phyloP scores from a whole-genome alignment of 1,139 yeast genomes.

The Protomyces macrosporus region DNA sequence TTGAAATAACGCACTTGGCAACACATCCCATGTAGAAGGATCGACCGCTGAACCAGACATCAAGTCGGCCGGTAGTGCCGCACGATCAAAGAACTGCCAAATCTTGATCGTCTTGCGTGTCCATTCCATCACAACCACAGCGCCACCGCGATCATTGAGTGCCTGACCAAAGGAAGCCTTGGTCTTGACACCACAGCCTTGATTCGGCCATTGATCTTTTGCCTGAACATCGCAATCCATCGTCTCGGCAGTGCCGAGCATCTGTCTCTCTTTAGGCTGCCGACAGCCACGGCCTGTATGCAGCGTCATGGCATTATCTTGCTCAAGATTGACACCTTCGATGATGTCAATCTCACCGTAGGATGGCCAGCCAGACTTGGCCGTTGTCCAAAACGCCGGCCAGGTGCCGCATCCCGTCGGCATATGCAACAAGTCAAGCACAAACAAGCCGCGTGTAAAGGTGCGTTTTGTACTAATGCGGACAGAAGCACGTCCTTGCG shows the following conservation, averaged over 20 bases:
- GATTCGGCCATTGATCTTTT: constrained; percentile 21
- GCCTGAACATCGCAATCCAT: constrained; percentile 25
- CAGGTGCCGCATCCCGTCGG: constrained; percentile 29
- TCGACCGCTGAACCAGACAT: neutral
- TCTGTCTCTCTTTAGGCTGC: constrained; percentile 7
- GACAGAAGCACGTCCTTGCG: constrained; percentile 26
- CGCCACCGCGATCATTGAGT: constrained; percentile 14
- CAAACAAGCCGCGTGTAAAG: constrained; percentile 18
- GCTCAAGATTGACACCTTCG: constrained; percentile 26
- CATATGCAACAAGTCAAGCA: constrained; percentile 25
- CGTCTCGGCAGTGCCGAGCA: constrained; percentile 13
- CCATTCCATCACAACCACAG: constrained; percentile 25
- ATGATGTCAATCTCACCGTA: constrained; percentile 27
- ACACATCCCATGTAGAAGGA: constrained; percentile 4
- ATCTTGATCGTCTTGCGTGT: constrained; percentile 14
- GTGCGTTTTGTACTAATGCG: constrained; percentile 18
- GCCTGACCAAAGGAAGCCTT: constrained; percentile 14
- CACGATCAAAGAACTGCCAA: constrained; percentile 21
- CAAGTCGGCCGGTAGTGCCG: constrained; percentile 18
- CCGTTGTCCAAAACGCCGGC: constrained; percentile 29
- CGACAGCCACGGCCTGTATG: constrained; percentile 26
- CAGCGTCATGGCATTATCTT: constrained; percentile 19
- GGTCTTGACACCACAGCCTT: constrained; percentile 26
- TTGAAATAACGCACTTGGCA: constrained; percentile 26
- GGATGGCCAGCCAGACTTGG: constrained; percentile 24